Percentiles rank a stretch among this genome's conserved stretches.
These are phyloP conservation scores for Hypoxylon sp. DNA, from an alignment of 2,329 filamentous ascomycete genomes.

Conservation along the genomic window DNA sequence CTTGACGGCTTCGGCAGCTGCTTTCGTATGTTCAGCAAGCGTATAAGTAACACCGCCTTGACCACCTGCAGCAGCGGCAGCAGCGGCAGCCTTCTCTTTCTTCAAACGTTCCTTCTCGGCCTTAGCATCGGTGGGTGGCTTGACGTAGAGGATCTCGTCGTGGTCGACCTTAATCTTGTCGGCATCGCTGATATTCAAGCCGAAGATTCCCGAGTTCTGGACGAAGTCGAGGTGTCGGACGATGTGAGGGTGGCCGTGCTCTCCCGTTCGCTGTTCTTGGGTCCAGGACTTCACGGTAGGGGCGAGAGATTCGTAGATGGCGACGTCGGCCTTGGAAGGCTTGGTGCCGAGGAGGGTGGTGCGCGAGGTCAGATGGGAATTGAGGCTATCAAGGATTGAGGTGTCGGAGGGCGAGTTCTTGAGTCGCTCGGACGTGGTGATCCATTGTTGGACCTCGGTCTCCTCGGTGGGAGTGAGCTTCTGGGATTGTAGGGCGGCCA, in stretches of 20 bases:
- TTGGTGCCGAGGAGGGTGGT: conserved; percentile 92
- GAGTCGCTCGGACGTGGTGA: conserved; percentile 80
- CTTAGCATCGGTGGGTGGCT: conserved; percentile 90
- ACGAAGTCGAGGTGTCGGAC: conserved; percentile 94
- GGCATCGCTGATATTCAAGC: conserved; percentile 74
- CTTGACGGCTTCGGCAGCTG: conserved; percentile 67
- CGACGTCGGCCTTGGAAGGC: conserved; percentile 87
- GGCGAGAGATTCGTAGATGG: conserved; percentile 82
- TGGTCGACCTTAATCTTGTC: conserved; percentile 85
- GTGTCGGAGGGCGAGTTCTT: conserved; percentile 70
- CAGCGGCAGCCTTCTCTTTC: conserved; percentile 88
- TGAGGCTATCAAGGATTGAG: conserved; percentile 81
- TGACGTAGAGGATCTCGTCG: conserved; percentile 85
- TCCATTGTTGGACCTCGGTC: conserved; percentile 90
- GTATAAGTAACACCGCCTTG: conserved; percentile 57
- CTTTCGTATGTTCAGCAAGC: conserved; percentile 72
- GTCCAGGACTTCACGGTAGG: conserved; percentile 84
- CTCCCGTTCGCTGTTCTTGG: conserved; percentile 87
- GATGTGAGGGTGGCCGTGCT: conserved; percentile 90
- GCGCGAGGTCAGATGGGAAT: conserved; percentile 86
- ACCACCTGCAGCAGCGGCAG: conserved; percentile 64
- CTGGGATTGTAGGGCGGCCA: conserved; percentile 74
- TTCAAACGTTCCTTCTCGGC: conserved; percentile 96
- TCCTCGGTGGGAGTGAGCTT: conserved; percentile 84
- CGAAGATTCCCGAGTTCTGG: conserved; percentile 85